Evolutionary conservation across 768 basidiomycete genomes (phyloP), one percentile per base, ranked within the genome.

Genomic region (Tricholoma flavovirens): DNA sequence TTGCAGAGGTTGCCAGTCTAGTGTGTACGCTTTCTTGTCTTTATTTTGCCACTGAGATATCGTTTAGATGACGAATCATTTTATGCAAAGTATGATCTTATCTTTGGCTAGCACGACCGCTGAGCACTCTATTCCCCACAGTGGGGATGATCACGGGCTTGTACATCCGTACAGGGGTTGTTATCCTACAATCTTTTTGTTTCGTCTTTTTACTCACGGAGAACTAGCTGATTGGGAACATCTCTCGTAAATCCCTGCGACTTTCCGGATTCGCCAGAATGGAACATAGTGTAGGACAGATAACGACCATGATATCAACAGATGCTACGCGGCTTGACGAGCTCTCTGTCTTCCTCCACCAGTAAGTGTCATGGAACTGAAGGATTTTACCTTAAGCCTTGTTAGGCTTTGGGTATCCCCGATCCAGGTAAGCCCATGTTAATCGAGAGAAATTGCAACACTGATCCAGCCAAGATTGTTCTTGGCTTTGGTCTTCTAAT

Each of bases 301-400:
- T 88, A 49, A 86, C 82, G 9, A 89, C 86, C 0, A 80, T 88
- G 74, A 84, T 88, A 6, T 83, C 83, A 1, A 77, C 82, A 11
- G 87, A 90, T 62, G 70, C 83, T 0, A 76, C 77, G 5, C 77
- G 81, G 46, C 65, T 87, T 21, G 85, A 86, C 57, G 60, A 70
- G 14, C 75, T 80, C 61, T 67, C 71, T n/a, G 73, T 65, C 6
- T 77, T 71, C 49, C 74, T 62, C 11, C 77, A 77, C 62, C 71
- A 73, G 75, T 77, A 45, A 56, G 75, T 66, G 4, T 26, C 53
- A 46, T 19, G 5, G 50, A n/a, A 40, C n/a, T 52, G 30, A 26
- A 24, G 24, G 26, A 22, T 15, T 14, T 15, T 3, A n/a, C 19
- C 10, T 53, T 15, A 33, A 9, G 53, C 8, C 56, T 52, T 11